These are phyloP conservation scores for Ustilago bromivora DNA, from an alignment of 1,284 basidiomycete species.

Conservation along the genomic window DNA sequence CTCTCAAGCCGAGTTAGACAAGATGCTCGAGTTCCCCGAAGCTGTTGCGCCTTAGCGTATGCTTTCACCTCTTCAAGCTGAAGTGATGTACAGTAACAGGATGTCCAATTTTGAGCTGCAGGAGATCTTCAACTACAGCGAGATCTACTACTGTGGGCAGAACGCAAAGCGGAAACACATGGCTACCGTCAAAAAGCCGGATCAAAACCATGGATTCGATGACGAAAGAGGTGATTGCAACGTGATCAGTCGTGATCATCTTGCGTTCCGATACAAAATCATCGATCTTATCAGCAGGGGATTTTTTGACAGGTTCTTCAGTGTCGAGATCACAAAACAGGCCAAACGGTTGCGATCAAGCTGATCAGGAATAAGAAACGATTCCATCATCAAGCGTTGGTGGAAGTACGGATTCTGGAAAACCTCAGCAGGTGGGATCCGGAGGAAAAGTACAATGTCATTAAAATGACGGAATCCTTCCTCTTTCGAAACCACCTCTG, in stretches of 20 bases:
- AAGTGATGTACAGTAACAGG: conserved; percentile 70
- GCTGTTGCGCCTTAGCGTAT: conserved; percentile 80
- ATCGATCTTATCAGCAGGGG: conserved; percentile 94
- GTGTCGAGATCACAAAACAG: conserved; percentile 96
- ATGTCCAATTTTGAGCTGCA: conserved; percentile 80
- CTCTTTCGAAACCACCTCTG: conserved; percentile 97
- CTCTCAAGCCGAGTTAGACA: conserved; percentile 86
- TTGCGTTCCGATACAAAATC: conserved; percentile 95
- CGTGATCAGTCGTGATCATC: conserved; percentile 89
- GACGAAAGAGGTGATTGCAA: conserved; percentile 98
- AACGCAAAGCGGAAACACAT: conserved; percentile 61
- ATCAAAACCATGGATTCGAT: conserved; percentile 95
- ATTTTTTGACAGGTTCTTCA: conserved; percentile 96
- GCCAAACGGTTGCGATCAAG: conserved; percentile 96
- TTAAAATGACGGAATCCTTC: conserved; percentile 99
- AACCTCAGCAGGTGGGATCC: conserved; percentile 97
- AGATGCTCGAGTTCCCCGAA: conserved; percentile 91
- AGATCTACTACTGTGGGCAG: conserved; percentile 84
- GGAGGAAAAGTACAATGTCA: conserved; percentile 95
- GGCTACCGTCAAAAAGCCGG: conserved; percentile 75
- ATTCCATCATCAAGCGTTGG: conserved; percentile 97
- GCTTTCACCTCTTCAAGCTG: conserved; percentile 75
- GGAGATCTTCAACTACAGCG: conserved; percentile 88
- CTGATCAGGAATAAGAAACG: conserved; percentile 99
- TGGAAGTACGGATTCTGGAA: conserved; percentile 98